Percentiles rank a stretch among this genome's conserved stretches.
Evolutionary conservation across 768 basidiomycete species (phyloP).

Genomic region (Daedaleopsis nitida): DNA sequence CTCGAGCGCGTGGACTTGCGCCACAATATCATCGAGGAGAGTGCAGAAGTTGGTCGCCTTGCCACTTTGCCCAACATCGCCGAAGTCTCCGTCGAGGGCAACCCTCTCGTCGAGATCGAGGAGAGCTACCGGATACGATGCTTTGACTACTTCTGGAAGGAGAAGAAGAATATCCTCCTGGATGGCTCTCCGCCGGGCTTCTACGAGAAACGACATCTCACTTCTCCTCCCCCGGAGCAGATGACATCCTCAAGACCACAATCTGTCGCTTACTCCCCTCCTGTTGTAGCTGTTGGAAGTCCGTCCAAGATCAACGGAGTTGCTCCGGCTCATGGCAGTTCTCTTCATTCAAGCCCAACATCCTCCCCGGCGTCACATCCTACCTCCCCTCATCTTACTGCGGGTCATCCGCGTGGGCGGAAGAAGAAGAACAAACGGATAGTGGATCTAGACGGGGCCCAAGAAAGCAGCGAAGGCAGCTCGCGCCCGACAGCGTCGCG

Average conservation of each 20-base stretch:
- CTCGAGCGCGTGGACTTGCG: slow-evolving; percentile 87
- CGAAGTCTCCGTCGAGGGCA: slow-evolving; percentile 84
- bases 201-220: slow-evolving; percentile 67
- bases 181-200: slow-evolving; percentile 74
- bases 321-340: slow-evolving; percentile 14
- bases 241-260: slow-evolving; percentile 51
- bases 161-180: slow-evolving; percentile 75
- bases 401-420: slow-evolving; percentile 45
- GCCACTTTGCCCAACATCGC: slow-evolving; percentile 75
- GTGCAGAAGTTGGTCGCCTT: slow-evolving; percentile 82
- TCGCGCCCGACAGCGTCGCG: slow-evolving; percentile 22
- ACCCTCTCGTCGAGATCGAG: slow-evolving; percentile 73
- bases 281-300: slow-evolving; percentile 57
- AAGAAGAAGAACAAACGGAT: slow-evolving; percentile 73
- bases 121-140: slow-evolving; percentile 75
- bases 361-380: slow-evolving; percentile 44
- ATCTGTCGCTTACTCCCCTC: slow-evolving; percentile 57
- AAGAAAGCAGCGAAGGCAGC: slow-evolving; percentile 37
- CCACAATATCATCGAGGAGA: slow-evolving; percentile 77
- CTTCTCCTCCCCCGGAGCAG: slow-evolving; percentile 50
- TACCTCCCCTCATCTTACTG: slow-evolving; percentile 47
- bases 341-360: slow-evolving; percentile 30
- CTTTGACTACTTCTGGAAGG: slow-evolving; percentile 83
- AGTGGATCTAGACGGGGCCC: slow-evolving; percentile 69
- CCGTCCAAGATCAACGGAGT: slow-evolving; percentile 20